phyloP scores from a whole-genome alignment of 306 rosid species.

The Sechiopsis laciniata region DNA sequence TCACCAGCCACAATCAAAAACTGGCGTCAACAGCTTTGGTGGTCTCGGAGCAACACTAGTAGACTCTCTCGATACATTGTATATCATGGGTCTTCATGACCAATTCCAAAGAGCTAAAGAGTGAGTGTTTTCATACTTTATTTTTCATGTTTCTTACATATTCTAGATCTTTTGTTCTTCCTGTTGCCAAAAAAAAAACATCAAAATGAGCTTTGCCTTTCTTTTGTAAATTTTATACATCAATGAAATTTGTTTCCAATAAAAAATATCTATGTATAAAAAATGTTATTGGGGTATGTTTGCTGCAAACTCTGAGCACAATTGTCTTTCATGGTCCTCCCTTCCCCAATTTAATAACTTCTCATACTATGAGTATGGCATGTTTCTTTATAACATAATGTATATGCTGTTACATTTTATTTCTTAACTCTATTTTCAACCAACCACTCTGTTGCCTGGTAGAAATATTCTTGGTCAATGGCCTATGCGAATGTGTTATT shows the following conservation, averaged over 20 bases:
- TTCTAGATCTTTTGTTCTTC: conserved; percentile 16
- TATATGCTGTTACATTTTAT: neutral
- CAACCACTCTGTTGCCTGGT: neutral
- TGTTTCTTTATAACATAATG: neutral
- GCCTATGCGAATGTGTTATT: neutral
- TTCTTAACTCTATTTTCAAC: neutral
- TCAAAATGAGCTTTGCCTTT: neutral
- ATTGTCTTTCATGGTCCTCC: neutral
- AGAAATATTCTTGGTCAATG: neutral
- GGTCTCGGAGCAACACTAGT: conserved; percentile 98
- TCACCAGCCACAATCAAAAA: conserved; percentile 85
- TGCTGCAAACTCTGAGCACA: conserved; percentile 1
- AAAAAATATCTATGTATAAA: neutral
- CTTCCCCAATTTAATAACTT: neutral
- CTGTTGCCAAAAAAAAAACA: conserved; percentile 19
- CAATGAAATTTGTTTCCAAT: neutral
- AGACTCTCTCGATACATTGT: conserved; percentile 89
- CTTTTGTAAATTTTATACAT: neutral
- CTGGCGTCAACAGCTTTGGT: conserved; percentile 93
- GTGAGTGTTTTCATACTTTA: conserved; percentile 44
- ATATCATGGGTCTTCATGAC: conserved; percentile 90
- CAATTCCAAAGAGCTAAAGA: conserved; percentile 85
- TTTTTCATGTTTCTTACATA: conserved; percentile 5
- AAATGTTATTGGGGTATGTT: neutral
- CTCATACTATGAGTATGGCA: neutral